Evolutionary conservation across 768 basidiomycete genomes (phyloP), one percentile per base, ranked within the genome.

Genomic region (Gloeostereum incarnatum): DNA sequence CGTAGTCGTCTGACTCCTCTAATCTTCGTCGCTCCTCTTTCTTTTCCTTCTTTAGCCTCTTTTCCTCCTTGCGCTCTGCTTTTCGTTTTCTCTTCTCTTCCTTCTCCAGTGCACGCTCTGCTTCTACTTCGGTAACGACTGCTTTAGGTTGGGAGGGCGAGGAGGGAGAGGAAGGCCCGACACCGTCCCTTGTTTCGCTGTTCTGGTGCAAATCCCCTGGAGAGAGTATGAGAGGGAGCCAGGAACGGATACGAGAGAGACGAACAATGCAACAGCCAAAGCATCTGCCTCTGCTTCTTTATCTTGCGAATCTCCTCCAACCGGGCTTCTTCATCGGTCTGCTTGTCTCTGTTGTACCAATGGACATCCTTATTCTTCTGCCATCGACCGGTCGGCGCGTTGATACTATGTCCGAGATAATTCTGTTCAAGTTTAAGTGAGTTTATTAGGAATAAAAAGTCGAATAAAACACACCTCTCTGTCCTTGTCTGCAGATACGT

Each of bases 281-380:
- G 91, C 92, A 41, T 96, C 90, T 17, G 84, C 87, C 54, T 97
- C 93, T 11, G 81, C 71, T 51, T 91, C 84, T 56, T 96, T 45
- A 96, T 55, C 50, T 70, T 75, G 40, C 74, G 62, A 22, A 96
- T 81, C 62, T 97, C 93, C 44, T 82, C 89, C 0, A 38, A 49
- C 39, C 74, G 65, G 44, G 77, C 75, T 8, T 56, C 55, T 10
- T 74, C 73, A 3, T 48, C 49, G 10, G 50, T 45, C 1, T 54
- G 50, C 23, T 44, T 19, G 4, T 91, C 88, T 20, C 92, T 78
- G 49, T 65, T 75, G 54, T 94, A 98, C 93, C 93, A 98, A 51
- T 94, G 92, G 11, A 98, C 63, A 51, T 98, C 93, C 56, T 93
- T 91, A 65, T 91, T 90, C 62, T 93, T 93, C 62, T 96, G 93